These are phyloP conservation scores for Thelonectria discophora DNA, from an alignment of 2,329 filamentous ascomycete species.

Conservation along the genomic window DNA sequence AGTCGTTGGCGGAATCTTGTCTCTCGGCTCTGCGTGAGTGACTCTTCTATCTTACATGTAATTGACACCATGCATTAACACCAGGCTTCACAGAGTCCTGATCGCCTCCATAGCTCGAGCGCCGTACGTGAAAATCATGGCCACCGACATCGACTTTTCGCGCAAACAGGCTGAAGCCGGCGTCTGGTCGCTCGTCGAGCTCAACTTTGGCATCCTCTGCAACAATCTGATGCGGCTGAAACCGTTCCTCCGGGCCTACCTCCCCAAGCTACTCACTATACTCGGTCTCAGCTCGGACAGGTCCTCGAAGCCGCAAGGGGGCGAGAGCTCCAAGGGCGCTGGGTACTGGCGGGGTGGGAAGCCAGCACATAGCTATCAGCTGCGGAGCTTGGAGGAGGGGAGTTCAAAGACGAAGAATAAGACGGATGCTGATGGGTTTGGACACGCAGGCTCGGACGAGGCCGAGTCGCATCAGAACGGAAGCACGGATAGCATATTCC, in stretches of 20 bases:
- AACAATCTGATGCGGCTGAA: slow-evolving; percentile 24
- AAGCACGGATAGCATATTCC: slow-evolving; percentile 19
- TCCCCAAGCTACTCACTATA: slow-evolving; percentile 10
- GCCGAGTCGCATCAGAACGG: slow-evolving; percentile 14
- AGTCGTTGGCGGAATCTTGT: slow-evolving; percentile 10
- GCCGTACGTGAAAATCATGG: slow-evolving; percentile 21
- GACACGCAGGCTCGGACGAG: slow-evolving; percentile 1
- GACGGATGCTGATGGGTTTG: background rate
- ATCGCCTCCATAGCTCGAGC: slow-evolving; percentile 20
- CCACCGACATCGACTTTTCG: slow-evolving; percentile 15
- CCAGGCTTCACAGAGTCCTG: slow-evolving; percentile 10
- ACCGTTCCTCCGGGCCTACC: slow-evolving; percentile 19
- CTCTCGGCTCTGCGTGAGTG: slow-evolving; percentile 22
- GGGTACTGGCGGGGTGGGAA: slow-evolving; percentile 16
- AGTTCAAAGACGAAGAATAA: background rate
- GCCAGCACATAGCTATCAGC: slow-evolving; percentile 10
- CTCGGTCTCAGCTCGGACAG: slow-evolving; percentile 6
- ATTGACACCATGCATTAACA: too few relatives aligned
- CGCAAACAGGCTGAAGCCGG: slow-evolving; percentile 20
- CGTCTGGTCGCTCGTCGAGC: slow-evolving; percentile 23
- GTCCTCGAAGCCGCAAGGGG: slow-evolving; percentile 1
- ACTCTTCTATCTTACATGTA: background rate
- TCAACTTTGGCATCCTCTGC: slow-evolving; percentile 24
- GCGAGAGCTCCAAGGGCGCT: background rate
- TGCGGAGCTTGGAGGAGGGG: slow-evolving; percentile 12